phyloP scores from a whole-genome alignment of 179 eudicot genomes.

The Sideroxylon spinosum region DNA sequence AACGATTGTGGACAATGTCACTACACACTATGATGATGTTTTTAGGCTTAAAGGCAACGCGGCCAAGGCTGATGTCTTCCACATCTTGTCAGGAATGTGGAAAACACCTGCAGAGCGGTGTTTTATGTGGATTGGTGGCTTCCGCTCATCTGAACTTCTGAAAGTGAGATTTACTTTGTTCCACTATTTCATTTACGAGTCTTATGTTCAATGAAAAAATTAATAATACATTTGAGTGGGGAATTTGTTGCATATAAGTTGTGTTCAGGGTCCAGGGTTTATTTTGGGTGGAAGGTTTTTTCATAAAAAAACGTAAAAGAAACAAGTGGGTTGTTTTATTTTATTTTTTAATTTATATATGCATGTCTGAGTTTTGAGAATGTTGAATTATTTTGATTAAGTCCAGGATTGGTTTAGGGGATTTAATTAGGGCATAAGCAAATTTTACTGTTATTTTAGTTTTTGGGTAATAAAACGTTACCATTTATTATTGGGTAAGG shows the following conservation, averaged over 20 bases:
- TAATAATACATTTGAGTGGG: background rate
- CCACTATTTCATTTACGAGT: background rate
- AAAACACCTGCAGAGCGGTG: conserved; percentile 95
- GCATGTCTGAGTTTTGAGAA: background rate
- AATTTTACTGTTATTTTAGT: background rate
- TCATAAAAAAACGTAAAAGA: background rate
- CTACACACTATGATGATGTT: conserved; percentile 60
- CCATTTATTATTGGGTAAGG: no score
- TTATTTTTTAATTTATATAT: background rate
- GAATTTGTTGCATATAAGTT: background rate
- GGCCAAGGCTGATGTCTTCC: conserved; percentile 88
- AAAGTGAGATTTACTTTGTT: conserved; percentile 43
- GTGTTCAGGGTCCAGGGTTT: background rate
- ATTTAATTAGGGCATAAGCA: background rate
- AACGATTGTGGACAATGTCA: conserved; percentile 57
- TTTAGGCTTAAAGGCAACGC: conserved; percentile 79
- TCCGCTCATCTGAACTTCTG: conserved; percentile 88
- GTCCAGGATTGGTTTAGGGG: background rate
- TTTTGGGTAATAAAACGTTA: no score
- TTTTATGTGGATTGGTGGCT: conserved; percentile 97
- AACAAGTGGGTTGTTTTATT: background rate
- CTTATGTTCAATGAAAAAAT: background rate
- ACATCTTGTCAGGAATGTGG: conserved; percentile 98
- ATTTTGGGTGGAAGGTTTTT: background rate
- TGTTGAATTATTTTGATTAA: background rate